These are phyloP conservation scores for Euphorbia corollata DNA, from an alignment of 441 rosid genomes.

Conservation along the genomic window DNA sequence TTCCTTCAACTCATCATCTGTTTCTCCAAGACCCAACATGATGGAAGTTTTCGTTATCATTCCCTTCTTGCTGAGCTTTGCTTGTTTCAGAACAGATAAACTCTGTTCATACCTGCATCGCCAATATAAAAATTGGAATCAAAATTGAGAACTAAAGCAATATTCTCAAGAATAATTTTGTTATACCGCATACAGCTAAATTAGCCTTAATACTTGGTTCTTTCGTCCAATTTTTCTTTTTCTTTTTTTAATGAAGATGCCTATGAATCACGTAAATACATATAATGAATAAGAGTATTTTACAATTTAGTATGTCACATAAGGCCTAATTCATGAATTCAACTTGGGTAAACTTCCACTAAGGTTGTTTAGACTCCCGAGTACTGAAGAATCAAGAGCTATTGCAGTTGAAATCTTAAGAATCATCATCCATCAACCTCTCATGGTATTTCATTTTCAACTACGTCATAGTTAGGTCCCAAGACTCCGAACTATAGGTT, in stretches of 20 bases:
- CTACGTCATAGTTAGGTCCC: not conserved
- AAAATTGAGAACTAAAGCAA: slow-evolving; percentile 15
- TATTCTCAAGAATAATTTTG: slow-evolving; percentile 1
- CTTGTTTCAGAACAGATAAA: slow-evolving; percentile 74
- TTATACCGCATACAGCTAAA: not conserved
- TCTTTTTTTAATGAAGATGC: not conserved
- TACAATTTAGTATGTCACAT: not conserved
- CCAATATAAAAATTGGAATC: slow-evolving; percentile 18
- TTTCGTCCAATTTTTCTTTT: not conserved
- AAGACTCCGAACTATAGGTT: not conserved
- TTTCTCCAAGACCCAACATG: slow-evolving; percentile 97
- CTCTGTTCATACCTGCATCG: slow-evolving; percentile 85
- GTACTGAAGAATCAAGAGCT: not conserved
- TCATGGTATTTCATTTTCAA: not conserved
- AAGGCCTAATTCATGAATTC: slow-evolving; percentile 4
- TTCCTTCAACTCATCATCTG: slow-evolving; percentile 79
- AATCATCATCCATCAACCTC: not conserved
- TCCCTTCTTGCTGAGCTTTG: slow-evolving; percentile 68
- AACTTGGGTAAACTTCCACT: not conserved
- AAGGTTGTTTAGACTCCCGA: not conserved
- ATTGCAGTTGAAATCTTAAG: not conserved
- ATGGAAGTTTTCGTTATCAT: slow-evolving; percentile 88
- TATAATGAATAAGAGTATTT: not conserved
- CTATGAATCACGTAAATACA: not conserved
- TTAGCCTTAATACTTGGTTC: no score